These are phyloP conservation scores for Didymella sp. DNA, from an alignment of 2,329 filamentous ascomycete genomes.

Conservation along the genomic window DNA sequence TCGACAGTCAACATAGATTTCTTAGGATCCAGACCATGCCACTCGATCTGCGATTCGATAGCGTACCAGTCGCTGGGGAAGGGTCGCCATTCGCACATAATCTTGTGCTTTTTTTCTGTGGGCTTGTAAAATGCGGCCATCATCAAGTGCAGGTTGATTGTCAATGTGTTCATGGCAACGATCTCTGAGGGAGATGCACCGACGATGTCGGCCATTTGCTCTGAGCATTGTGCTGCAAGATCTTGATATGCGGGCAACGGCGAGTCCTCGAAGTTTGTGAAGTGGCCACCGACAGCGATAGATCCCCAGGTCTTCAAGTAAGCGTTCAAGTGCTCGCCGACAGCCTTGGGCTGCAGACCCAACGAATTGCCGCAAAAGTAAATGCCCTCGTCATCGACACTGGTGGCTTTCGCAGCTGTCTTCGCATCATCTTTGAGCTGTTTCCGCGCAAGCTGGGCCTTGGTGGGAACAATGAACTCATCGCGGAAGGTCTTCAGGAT, in stretches of 20 bases:
- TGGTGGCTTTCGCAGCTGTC: constrained; percentile 36
- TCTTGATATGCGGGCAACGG: constrained; percentile 77
- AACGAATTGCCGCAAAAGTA: constrained; percentile 93
- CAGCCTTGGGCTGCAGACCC: constrained; percentile 77
- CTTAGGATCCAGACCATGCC: constrained; percentile 69
- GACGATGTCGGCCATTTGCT: constrained; percentile 73
- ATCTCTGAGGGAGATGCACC: constrained; percentile 76
- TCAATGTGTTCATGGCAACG: constrained; percentile 86
- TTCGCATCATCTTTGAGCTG: constrained; percentile 50
- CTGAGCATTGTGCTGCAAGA: constrained; percentile 75
- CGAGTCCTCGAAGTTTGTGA: constrained; percentile 70
- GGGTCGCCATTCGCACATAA: constrained; percentile 84
- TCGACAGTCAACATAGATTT: constrained; percentile 73
- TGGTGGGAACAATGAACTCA: constrained; percentile 79
- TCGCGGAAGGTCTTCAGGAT: constrained; percentile 57
- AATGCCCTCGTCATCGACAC: constrained; percentile 60
- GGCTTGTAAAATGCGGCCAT: constrained; percentile 85
- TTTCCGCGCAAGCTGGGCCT: constrained; percentile 71
- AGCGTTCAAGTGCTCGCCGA: constrained; percentile 69
- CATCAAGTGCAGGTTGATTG: constrained; percentile 80
- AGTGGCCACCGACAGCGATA: constrained; percentile 84
- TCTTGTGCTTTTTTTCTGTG: constrained; percentile 70
- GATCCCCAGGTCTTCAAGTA: constrained; percentile 84
- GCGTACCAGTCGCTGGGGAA: constrained; percentile 91
- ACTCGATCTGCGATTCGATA: constrained; percentile 80